Evolutionary conservation across 495 filamentous ascomycete species (phyloP).

Genomic region (Penicillium samsonianum): DNA sequence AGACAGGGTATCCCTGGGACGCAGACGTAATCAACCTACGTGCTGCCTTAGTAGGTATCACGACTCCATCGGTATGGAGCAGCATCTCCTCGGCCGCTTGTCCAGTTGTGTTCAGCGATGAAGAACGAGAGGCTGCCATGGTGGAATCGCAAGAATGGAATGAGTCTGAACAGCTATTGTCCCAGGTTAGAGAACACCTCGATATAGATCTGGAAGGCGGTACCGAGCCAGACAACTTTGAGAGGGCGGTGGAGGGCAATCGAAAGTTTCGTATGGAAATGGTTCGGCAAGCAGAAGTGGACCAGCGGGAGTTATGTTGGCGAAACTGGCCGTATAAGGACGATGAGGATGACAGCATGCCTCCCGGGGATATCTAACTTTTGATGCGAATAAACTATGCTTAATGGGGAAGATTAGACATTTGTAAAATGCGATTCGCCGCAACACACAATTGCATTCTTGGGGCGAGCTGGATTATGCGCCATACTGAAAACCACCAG

Average conservation of each 20-base stretch:
- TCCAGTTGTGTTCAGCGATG: conserved; percentile 31
- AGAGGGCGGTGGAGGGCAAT: conserved; percentile 25
- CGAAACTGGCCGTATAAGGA: conserved; percentile 39
- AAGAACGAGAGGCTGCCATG: conserved; percentile 32
- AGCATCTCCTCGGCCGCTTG: conserved; percentile 27
- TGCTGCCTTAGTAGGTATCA: conserved; percentile 38
- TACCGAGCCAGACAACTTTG: conserved; percentile 31
- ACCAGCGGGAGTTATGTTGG: conserved; percentile 29
- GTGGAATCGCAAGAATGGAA: conserved; percentile 40
- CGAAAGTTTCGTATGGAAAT: conserved; percentile 26
- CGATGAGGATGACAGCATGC: conserved; percentile 22
- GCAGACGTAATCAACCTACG: conserved; percentile 39
- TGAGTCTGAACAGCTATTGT: conserved; percentile 37
- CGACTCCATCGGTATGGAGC: conserved; percentile 32
- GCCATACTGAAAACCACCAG: too few relatives aligned
- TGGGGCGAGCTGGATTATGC: too few relatives aligned
- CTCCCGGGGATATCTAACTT: conserved; percentile 13
- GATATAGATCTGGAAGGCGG: conserved; percentile 32
- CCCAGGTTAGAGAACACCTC: conserved; percentile 27
- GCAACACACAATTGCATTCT: too few relatives aligned
- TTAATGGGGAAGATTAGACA: too few relatives aligned
- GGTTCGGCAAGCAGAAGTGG: conserved; percentile 23
- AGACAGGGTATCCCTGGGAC: conserved; percentile 41
- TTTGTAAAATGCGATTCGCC: too few relatives aligned
- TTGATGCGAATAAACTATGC: conserved; percentile 11